Evolutionary conservation across 2,329 filamentous ascomycete genomes (phyloP).

Genomic region (Madurella mycetomatis): DNA sequence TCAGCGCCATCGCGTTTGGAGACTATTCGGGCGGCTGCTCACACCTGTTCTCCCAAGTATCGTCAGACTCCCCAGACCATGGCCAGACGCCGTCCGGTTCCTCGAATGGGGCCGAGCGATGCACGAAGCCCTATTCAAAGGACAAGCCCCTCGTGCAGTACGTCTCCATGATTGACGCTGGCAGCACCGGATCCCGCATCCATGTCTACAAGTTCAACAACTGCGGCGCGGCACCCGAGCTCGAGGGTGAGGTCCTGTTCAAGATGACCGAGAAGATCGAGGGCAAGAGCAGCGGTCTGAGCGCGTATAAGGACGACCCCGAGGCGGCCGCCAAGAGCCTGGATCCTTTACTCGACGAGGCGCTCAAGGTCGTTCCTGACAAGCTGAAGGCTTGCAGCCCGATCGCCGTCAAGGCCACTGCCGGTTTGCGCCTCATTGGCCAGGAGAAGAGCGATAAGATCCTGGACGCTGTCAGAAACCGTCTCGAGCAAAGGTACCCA

Average conservation of each 20-base stretch:
- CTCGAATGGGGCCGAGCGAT: constrained; percentile 66
- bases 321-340: constrained; percentile 85
- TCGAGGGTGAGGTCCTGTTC: constrained; percentile 81
- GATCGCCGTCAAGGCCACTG: constrained; percentile 95
- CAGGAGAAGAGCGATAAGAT: constrained; percentile 77
- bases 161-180: constrained; percentile 97
- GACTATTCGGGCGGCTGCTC: neutral
- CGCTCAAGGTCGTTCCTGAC: constrained; percentile 78
- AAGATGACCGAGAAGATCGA: constrained; percentile 85
- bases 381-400: constrained; percentile 88
- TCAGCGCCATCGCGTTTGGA: neutral
- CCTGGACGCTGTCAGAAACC: constrained; percentile 73
- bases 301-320: constrained; percentile 80
- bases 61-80: constrained; percentile 24
- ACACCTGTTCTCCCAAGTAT: constrained; percentile 6
- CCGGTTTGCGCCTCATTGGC: constrained; percentile 84
- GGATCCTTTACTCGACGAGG: constrained; percentile 81
- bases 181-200: constrained; percentile 94
- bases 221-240: constrained; percentile 89
- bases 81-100: constrained; percentile 56
- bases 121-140: constrained; percentile 76
- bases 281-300: constrained; percentile 63
- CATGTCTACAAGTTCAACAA: constrained; percentile 99
- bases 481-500: constrained; percentile 84
- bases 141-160: constrained; percentile 96